Percentiles rank a stretch among this genome's conserved stretches.
Evolutionary conservation across 176 grass and related monocot species (phyloP).

Genomic region (Eleusine coracana): DNA sequence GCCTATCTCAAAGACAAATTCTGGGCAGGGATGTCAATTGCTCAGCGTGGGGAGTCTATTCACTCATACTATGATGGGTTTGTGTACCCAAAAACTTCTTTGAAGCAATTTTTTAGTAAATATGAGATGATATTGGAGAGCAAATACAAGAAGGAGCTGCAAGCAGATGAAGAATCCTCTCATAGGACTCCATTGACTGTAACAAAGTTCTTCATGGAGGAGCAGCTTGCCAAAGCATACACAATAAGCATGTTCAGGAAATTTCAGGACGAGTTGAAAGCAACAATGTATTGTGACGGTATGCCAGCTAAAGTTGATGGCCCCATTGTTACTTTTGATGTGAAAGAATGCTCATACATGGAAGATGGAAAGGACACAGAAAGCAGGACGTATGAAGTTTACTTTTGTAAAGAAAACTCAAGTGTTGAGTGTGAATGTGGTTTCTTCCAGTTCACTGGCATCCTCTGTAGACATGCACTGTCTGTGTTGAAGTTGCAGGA

Average conservation of each 20-base stretch:
- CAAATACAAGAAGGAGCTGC: conserved; percentile 90
- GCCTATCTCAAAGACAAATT: conserved; percentile 85
- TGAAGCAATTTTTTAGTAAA: conserved; percentile 93
- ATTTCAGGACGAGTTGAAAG: conserved; percentile 96
- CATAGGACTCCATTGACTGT: conserved; percentile 80
- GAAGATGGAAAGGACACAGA: conserved; percentile 85
- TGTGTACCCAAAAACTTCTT: conserved; percentile 88
- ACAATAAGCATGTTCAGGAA: conserved; percentile 92
- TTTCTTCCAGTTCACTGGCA: conserved; percentile 79
- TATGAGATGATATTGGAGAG: conserved; percentile 87
- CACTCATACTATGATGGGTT: conserved; percentile 88
- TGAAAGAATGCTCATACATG: conserved; percentile 90
- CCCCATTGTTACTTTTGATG: conserved; percentile 63
- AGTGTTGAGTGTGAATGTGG: conserved; percentile 80
- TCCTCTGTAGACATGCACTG: conserved; percentile 87
- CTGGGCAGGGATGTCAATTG: conserved; percentile 88
- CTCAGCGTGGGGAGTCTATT: conserved; percentile 59
- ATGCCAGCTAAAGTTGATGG: conserved; percentile 68
- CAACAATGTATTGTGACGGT: conserved; percentile 95
- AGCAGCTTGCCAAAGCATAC: conserved; percentile 85
- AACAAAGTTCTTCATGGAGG: conserved; percentile 98
- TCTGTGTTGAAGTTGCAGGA: conserved; percentile 93
- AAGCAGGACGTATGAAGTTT: conserved; percentile 72
- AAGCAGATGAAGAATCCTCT: conserved; percentile 86
- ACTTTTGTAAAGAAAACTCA: conserved; percentile 62